Conservation (phyloP, 163 green algal genomes). For the Scenedesmus sp. region DNA sequence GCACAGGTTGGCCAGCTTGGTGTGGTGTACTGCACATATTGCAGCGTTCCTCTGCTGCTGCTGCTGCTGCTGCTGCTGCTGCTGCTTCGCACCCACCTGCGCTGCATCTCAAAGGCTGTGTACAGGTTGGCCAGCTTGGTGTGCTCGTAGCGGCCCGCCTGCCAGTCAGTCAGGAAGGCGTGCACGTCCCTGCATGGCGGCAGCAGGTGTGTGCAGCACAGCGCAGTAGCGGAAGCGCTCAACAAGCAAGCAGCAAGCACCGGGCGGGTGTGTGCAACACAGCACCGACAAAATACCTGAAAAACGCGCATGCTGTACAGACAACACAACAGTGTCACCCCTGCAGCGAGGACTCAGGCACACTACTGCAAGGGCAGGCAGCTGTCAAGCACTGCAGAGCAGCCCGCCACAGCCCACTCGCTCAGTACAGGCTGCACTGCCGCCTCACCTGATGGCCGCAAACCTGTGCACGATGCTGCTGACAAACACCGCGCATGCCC, state of each 20-base stretch:
- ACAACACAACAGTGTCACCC: too few relatives aligned
- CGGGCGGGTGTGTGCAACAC: too few relatives aligned
- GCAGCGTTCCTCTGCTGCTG: too few relatives aligned
- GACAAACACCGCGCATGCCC: conserved; percentile 83
- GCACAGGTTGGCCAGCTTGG: conserved; percentile 84
- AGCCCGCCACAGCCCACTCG: too few relatives aligned
- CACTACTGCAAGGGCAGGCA: too few relatives aligned
- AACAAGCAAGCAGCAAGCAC: too few relatives aligned
- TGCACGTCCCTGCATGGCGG: conserved; percentile 1
- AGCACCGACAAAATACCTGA: too few relatives aligned
- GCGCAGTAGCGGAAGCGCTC: neutral
- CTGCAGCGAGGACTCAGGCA: too few relatives aligned
- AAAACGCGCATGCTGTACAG: too few relatives aligned
- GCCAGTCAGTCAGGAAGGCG: conserved; percentile 60
- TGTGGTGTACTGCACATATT: conserved; percentile 28
- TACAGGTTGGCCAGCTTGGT: conserved; percentile 85
- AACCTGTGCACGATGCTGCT: conserved; percentile 77
- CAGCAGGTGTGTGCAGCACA: neutral
- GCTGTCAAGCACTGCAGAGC: too few relatives aligned
- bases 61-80: neutral
- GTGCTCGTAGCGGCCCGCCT: conserved; percentile 65
- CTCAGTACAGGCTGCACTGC: neutral
- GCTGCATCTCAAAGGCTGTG: conserved; percentile 83
- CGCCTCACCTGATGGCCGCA: conserved; percentile 52
- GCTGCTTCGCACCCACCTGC: neutral